Evolutionary conservation across 2,329 filamentous ascomycete species (phyloP), one percentile per base, ranked within the genome.

Genomic region (Nemania diffusa): DNA sequence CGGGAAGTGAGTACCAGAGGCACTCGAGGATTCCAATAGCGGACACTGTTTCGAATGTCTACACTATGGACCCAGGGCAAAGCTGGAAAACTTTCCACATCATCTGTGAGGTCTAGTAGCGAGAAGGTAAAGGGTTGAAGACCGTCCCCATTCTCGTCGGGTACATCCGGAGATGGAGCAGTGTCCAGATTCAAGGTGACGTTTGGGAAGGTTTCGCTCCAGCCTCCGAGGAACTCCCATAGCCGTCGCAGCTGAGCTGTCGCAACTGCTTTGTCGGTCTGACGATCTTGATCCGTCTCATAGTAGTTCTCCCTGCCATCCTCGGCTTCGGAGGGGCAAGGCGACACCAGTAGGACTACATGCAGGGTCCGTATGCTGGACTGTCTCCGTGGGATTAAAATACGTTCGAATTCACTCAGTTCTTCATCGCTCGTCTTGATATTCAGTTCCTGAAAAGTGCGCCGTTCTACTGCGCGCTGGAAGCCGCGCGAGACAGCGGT

Each of bases 391-490:
- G 24, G 20, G 24, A 0, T 22, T 13, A 64, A 15, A 11, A 34
- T 58, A 11, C 13, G 17, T 17, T 37, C 17, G 15, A 64, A 46
- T 1, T 29, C 46, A n/a, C 6, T 4, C 1, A 64, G n/a, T 9
- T 52, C 24, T 3, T 3, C n/a, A 24, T 17, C 2, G 9, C 2
- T 46, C 1, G 53, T n/a, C 0, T 22, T 1, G 4, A 58, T 27
- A 8, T 3, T 1, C 2, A 64, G 7, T 1, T 2, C 3, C 2
- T n/a, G 2, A 37, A 64, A 64, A 1, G 53, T 64, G 24, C 17
- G 53, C 26, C 46, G 44, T 22, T 64, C 61, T 29, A 52, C 26
- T 17, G 53, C 61, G 13, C n/a, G 5, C 34, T 64, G 61, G 17
- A 64, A 64, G 5, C 15, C 44, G 1, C 26, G 34, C 5, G 61